These are phyloP conservation scores for Rhodomyrtus tomentosa DNA, from an alignment of 345 rosid species.

Conservation along the genomic window DNA sequence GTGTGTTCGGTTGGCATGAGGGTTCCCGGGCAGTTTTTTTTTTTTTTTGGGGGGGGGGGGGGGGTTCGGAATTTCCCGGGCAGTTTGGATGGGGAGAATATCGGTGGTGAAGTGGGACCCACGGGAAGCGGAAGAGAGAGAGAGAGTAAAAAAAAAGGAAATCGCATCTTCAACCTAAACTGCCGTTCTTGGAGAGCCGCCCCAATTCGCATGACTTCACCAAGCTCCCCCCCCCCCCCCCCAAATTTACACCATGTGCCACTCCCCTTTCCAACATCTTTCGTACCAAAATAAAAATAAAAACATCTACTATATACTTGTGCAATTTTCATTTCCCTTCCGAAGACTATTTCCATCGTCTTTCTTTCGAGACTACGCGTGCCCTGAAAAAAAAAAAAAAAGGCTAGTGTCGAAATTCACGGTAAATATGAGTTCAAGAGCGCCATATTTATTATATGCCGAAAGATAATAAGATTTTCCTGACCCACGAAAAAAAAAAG, in stretches of 20 bases:
- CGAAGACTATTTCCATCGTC: background rate
- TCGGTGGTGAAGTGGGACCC: background rate
- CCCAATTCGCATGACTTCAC: background rate
- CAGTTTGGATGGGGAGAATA: background rate
- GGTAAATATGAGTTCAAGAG: no score
- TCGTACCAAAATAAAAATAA: no score
- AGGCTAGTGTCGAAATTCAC: no score
- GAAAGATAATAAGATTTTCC: background rate
- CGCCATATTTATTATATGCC: no score
- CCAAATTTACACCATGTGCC: background rate
- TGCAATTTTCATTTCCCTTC: background rate
- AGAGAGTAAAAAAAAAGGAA: background rate
- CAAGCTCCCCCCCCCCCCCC: background rate
- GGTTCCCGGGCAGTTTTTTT: background rate
- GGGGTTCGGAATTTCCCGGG: no score
- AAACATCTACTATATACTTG: background rate
- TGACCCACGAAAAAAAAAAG: background rate
- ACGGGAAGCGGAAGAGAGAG: background rate
- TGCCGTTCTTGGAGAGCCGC: background rate
- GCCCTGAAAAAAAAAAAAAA: background rate
- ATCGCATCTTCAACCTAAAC: background rate
- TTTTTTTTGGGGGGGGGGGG: no score
- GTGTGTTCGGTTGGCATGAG: background rate
- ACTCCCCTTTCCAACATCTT: background rate
- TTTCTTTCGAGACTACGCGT: no score